Percentiles rank a stretch among this genome's conserved stretches.
These are phyloP conservation scores for Colletotrichum caudatum DNA, from an alignment of 2,329 filamentous ascomycete genomes.

Conservation along the genomic window DNA sequence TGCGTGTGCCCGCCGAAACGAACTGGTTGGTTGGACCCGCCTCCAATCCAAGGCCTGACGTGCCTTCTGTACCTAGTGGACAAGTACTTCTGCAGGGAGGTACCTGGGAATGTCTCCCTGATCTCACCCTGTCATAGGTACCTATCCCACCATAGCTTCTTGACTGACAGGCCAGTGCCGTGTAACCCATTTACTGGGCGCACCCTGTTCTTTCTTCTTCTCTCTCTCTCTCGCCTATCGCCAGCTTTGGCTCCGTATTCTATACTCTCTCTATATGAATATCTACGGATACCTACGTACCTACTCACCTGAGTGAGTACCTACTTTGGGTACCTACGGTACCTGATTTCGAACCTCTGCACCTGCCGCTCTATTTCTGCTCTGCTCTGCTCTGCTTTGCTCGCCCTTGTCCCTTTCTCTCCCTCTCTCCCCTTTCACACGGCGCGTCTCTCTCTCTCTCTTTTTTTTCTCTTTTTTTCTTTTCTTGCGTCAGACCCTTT, in stretches of 20 bases:
- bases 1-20: not conserved
- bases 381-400: not conserved
- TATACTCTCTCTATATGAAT: not conserved
- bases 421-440: not conserved
- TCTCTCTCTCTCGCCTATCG: constrained; percentile 15
- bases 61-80: not conserved
- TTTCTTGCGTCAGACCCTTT: constrained; percentile 37
- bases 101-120: constrained; percentile 17
- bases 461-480: too few species aligned
- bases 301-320: not conserved
- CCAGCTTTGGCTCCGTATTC: constrained; percentile 20
- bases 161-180: constrained; percentile 12
- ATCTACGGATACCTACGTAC: not conserved
- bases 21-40: constrained; percentile 15
- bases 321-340: not conserved
- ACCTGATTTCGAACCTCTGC: not conserved
- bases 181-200: constrained; percentile 22
- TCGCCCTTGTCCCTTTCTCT: not conserved
- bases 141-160: constrained; percentile 6
- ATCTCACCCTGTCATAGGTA: constrained; percentile 5
- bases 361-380: not conserved
- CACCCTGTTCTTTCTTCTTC: constrained; percentile 10
- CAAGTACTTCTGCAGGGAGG: not conserved
- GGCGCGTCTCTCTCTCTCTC: constrained; percentile 6
- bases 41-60: not conserved